These are phyloP conservation scores for Russula lepida DNA, from an alignment of 768 basidiomycete species.

Conservation along the genomic window DNA sequence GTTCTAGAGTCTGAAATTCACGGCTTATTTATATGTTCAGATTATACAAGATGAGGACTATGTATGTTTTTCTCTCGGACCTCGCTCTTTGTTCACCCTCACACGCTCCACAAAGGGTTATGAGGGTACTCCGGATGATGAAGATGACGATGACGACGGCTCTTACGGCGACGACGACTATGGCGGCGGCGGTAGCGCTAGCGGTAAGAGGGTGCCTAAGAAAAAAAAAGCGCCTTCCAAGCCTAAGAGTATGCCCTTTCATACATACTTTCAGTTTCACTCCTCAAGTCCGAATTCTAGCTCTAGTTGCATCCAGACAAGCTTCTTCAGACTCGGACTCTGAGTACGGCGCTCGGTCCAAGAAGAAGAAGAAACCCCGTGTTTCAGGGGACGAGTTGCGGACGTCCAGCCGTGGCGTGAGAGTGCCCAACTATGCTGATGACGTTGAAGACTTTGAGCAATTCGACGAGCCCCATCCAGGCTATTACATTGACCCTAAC, in stretches of 20 bases:
- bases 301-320: conserved; percentile 39
- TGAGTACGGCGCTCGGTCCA: conserved; percentile 77
- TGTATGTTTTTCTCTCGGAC: conserved; percentile 35
- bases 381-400: conserved; percentile 62
- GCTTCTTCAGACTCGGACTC: conserved; percentile 74
- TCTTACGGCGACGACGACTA: conserved; percentile 76
- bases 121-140: conserved; percentile 43
- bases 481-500: conserved; percentile 47
- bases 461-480: conserved; percentile 60
- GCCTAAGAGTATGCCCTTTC: conserved; percentile 45
- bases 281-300: conserved; percentile 27
- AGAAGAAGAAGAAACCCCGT: conserved; percentile 70
- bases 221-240: conserved; percentile 59
- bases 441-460: conserved; percentile 60
- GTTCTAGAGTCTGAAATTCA: conserved; percentile 5
- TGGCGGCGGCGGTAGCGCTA: conserved; percentile 26
- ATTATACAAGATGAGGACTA: conserved; percentile 36
- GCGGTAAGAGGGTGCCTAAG: conserved; percentile 51
- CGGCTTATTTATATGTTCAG: conserved; percentile 23
- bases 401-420: conserved; percentile 65
- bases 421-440: conserved; percentile 79
- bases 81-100: conserved; percentile 22
- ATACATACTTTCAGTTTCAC: conserved; percentile 9
- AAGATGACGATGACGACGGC: conserved; percentile 55
- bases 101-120: conserved; percentile 41